These are phyloP conservation scores for Isatis tinctoria DNA, from an alignment of 345 rosid genomes.

Conservation along the genomic window DNA sequence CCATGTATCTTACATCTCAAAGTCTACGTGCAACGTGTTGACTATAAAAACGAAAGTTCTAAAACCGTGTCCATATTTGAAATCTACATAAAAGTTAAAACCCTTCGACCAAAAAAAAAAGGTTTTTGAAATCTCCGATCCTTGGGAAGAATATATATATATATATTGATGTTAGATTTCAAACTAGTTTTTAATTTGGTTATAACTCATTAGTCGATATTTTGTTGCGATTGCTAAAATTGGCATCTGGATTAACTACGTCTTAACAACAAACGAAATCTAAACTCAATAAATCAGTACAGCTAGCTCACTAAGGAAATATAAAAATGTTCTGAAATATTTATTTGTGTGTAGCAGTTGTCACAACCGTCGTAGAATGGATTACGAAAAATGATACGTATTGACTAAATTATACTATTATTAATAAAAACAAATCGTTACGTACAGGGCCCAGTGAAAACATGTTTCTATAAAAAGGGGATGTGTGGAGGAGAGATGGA, in stretches of 20 bases:
- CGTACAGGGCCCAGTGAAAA: background rate
- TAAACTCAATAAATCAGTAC: background rate
- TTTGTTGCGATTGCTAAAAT: background rate
- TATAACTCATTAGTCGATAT: background rate
- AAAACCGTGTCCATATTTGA: constrained; percentile 1
- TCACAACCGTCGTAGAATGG: background rate
- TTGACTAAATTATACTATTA: background rate
- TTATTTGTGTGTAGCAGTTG: background rate
- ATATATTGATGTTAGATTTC: background rate
- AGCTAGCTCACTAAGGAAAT: background rate
- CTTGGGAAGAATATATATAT: too few relatives aligned
- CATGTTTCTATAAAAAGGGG: background rate
- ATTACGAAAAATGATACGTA: background rate
- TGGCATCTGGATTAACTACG: background rate
- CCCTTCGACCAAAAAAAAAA: too few relatives aligned
- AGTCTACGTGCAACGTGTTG: constrained; percentile 10
- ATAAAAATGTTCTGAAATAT: background rate
- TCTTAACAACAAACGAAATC: background rate
- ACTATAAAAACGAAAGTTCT: background rate
- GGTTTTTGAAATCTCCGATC: too few relatives aligned
- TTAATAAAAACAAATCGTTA: background rate
- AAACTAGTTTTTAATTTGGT: background rate
- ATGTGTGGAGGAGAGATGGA: constrained; percentile 2
- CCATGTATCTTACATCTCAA: background rate
- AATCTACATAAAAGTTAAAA: background rate